phyloP scores from a whole-genome alignment of 1,284 basidiomycete genomes.

The Microbotryomycetes sp. region DNA sequence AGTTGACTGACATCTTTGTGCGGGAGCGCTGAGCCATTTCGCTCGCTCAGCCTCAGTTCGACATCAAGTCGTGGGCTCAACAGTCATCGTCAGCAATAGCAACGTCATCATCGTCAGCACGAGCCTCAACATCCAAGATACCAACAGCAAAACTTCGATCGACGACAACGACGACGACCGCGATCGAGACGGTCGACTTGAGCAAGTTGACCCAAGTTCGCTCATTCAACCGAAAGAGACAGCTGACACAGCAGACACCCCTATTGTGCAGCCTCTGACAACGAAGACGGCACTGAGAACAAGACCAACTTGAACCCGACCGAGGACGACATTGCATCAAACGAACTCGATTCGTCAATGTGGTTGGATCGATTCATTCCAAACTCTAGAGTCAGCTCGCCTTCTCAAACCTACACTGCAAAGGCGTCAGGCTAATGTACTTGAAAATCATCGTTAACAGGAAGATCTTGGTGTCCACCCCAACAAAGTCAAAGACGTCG shows the following conservation, averaged over 20 bases:
- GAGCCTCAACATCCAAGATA: background rate
- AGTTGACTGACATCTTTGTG: too few relatives aligned
- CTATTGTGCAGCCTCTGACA: background rate
- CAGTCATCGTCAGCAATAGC: slow-evolving; percentile 5
- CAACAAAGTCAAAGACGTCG: slow-evolving; percentile 75
- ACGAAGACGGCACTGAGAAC: background rate
- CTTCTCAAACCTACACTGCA: too few relatives aligned
- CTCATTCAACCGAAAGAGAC: background rate
- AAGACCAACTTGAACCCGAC: too few relatives aligned
- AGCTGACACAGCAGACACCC: background rate
- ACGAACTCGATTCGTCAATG: slow-evolving; percentile 43
- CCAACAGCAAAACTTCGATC: background rate
- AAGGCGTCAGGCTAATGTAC: too few relatives aligned
- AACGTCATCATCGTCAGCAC: too few relatives aligned
- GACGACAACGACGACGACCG: slow-evolving; percentile 29
- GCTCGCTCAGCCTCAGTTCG: slow-evolving; percentile 11
- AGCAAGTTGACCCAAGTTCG: slow-evolving; percentile 34
- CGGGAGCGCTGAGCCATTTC: background rate
- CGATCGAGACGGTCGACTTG: slow-evolving; percentile 6
- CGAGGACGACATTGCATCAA: background rate
- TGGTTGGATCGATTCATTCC: slow-evolving; percentile 78
- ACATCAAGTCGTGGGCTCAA: slow-evolving; percentile 3
- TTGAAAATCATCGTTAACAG: too few relatives aligned
- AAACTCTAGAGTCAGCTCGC: slow-evolving; percentile 53
- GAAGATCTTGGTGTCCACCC: slow-evolving; percentile 81